A percentile compares a stretch with the other conserved stretches of the same genome.
phyloP scores from a whole-genome alignment of 2,329 filamentous ascomycete species.

The Botrytis pseudocinerea region DNA sequence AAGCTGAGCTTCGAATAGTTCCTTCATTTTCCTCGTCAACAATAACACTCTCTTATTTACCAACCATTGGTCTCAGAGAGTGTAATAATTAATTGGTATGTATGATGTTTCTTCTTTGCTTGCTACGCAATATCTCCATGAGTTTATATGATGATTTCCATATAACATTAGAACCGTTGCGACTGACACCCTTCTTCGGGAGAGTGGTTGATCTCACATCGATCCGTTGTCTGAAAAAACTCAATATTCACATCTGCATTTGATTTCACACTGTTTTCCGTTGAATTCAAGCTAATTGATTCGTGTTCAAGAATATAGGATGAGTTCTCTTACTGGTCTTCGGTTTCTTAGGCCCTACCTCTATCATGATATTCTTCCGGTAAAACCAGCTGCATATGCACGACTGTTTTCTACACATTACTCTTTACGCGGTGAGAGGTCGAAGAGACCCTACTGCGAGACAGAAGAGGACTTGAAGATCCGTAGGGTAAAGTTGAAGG shows the following conservation, averaged over 20 bases:
- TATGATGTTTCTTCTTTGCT: not conserved
- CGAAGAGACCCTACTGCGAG: not conserved
- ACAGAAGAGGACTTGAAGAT: not conserved
- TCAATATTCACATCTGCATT: conserved; percentile 18
- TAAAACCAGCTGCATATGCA: conserved; percentile 44
- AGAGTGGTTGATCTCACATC: conserved; percentile 53
- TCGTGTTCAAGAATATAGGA: conserved; percentile 40
- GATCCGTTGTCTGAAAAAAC: conserved; percentile 48
- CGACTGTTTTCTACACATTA: conserved; percentile 48
- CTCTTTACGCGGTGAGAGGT: not conserved
- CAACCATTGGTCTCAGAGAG: conserved; percentile 4
- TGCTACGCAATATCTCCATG: not conserved
- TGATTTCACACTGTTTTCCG: conserved; percentile 10
- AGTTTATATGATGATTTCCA: conserved; percentile 50
- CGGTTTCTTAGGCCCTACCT: conserved; percentile 59
- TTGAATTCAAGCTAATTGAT: conserved; percentile 28
- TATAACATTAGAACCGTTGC: conserved; percentile 59
- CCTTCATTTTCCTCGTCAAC: not conserved
- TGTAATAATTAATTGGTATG: not conserved
- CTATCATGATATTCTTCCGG: conserved; percentile 41
- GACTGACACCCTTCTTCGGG: conserved; percentile 51
- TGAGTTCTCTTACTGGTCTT: conserved; percentile 49
- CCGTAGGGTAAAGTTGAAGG: not conserved
- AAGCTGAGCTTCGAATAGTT: not conserved
- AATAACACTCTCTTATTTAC: conserved; percentile 11